Evolutionary conservation across 768 basidiomycete genomes (phyloP).

Genomic region (Wakefieldia striispora): DNA sequence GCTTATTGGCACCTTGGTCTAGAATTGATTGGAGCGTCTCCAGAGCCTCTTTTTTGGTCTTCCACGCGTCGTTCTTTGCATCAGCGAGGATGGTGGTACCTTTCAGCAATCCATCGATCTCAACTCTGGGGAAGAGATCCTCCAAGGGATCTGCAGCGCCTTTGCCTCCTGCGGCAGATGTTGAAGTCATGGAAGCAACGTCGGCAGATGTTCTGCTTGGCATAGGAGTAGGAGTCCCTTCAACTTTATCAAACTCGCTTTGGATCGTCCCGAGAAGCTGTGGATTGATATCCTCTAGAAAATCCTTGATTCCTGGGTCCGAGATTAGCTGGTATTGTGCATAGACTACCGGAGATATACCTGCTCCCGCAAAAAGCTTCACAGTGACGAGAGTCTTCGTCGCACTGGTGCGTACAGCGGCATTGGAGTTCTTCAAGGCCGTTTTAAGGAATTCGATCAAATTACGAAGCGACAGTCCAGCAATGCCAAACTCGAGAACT

Average conservation of each 20-base stretch:
- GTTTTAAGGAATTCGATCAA: slow-evolving; percentile 90
- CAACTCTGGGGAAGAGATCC: slow-evolving; percentile 93
- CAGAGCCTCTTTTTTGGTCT: slow-evolving; percentile 92
- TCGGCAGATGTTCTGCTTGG: slow-evolving; percentile 79
- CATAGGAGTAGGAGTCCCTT: slow-evolving; percentile 71
- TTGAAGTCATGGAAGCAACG: slow-evolving; percentile 49
- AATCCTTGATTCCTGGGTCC: slow-evolving; percentile 78
- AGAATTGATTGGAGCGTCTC: slow-evolving; percentile 80
- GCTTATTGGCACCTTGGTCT: slow-evolving; percentile 89
- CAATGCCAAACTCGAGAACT: slow-evolving; percentile 87
- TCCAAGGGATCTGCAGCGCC: slow-evolving; percentile 72
- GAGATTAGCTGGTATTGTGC: not conserved
- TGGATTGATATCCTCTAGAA: slow-evolving; percentile 92
- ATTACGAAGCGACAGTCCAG: slow-evolving; percentile 75
- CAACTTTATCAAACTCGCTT: slow-evolving; percentile 89
- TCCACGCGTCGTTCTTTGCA: slow-evolving; percentile 93
- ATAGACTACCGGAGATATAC: slow-evolving; percentile 40
- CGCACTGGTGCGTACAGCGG: slow-evolving; percentile 87
- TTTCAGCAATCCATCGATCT: slow-evolving; percentile 82
- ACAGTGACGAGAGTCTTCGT: slow-evolving; percentile 92
- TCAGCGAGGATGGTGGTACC: slow-evolving; percentile 81
- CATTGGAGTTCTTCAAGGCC: slow-evolving; percentile 90
- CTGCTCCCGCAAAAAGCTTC: slow-evolving; percentile 86
- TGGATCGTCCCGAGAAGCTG: slow-evolving; percentile 90
- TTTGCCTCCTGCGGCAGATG: slow-evolving; percentile 40